phyloP scores from a whole-genome alignment of 1,284 basidiomycete genomes.

The Grifola frondosa region DNA sequence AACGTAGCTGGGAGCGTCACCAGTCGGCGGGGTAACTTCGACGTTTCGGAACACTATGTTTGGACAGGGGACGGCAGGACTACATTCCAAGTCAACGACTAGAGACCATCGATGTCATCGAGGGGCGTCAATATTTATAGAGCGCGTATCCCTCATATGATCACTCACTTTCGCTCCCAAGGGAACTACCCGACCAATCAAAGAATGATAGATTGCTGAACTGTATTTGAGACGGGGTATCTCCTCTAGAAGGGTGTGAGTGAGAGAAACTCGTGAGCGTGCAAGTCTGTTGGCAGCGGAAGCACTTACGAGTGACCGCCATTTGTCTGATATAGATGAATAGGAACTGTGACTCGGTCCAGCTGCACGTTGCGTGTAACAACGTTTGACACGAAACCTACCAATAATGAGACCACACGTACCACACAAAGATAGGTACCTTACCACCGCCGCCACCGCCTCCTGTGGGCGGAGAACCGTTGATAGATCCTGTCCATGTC shows the following conservation, averaged over 20 bases:
- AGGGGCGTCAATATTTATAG: background rate
- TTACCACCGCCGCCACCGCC: conserved; percentile 58
- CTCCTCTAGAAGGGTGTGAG: conserved; percentile 34
- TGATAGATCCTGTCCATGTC: conserved; percentile 54
- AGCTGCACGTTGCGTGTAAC: conserved; percentile 44
- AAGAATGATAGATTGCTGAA: conserved; percentile 49
- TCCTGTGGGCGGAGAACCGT: conserved; percentile 59
- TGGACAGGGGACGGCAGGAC: conserved; percentile 47
- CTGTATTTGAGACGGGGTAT: conserved; percentile 47
- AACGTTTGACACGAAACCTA: conserved; percentile 55
- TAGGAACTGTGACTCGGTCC: conserved; percentile 45
- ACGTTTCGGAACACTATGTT: conserved; percentile 46
- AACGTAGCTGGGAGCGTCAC: conserved; percentile 38
- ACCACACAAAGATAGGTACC: background rate
- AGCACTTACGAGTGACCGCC: conserved; percentile 43
- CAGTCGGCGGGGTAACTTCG: conserved; percentile 38
- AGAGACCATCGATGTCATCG: background rate
- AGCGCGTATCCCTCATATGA: background rate
- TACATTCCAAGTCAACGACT: conserved; percentile 59
- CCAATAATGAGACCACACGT: background rate
- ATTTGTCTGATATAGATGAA: conserved; percentile 56
- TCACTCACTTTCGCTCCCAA: conserved; percentile 43
- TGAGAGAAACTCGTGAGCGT: background rate
- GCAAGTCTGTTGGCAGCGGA: background rate
- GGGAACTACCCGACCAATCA: conserved; percentile 48